phyloP scores from a whole-genome alignment of 1,139 yeast species.

The Pichia sp. region DNA sequence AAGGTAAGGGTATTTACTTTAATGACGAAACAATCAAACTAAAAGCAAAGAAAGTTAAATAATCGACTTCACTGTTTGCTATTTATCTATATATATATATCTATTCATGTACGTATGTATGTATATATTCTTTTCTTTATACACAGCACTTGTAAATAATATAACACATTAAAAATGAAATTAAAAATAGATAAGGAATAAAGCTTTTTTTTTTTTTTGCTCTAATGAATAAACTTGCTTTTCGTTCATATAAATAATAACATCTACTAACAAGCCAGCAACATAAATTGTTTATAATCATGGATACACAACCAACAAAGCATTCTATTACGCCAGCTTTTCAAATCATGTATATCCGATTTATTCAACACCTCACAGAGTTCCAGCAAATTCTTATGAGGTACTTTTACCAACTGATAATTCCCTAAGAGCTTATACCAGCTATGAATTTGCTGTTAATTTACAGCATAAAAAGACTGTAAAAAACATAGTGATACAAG shows the following conservation, averaged over 20 bases:
- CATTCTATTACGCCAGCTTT: not conserved
- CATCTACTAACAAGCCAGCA: not conserved
- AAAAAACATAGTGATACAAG: not conserved
- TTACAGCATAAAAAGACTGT: not conserved
- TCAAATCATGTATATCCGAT: not conserved
- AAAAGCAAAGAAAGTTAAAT: slow-evolving; percentile 91
- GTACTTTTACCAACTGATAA: not conserved
- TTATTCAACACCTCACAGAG: not conserved
- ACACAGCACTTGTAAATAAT: slow-evolving; percentile 1
- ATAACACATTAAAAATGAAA: not conserved
- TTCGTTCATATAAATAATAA: not conserved
- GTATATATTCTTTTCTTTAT: not conserved
- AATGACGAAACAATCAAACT: slow-evolving; percentile 85
- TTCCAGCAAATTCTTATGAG: not conserved
- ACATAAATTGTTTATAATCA: not conserved
- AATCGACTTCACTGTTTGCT: slow-evolving; percentile 18
- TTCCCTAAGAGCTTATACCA: not conserved
- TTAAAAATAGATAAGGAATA: too few relatives aligned
- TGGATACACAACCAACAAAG: not conserved
- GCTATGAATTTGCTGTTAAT: not conserved
- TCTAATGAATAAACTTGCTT: too few relatives aligned
- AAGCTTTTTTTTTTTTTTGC: too few relatives aligned
- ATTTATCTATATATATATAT: not conserved
- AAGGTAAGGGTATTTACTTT: slow-evolving; percentile 95
- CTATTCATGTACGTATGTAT: not conserved